Percentiles rank a stretch among this genome's conserved stretches.
These are phyloP conservation scores for Saccharum officinarum DNA, from an alignment of 176 grass and related monocot species.

Conservation along the genomic window DNA sequence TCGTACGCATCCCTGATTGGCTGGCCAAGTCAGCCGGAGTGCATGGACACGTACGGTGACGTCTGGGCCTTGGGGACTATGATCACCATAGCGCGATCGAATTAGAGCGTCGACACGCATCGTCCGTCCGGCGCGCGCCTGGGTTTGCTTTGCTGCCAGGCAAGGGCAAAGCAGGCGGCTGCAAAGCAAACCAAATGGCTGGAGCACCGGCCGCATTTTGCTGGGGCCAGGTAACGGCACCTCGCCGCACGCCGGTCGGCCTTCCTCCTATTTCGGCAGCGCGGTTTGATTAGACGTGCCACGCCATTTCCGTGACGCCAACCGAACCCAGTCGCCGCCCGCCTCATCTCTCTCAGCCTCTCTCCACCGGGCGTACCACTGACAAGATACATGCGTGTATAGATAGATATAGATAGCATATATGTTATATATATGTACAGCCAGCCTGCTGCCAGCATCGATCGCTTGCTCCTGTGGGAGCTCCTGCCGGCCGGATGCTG, in stretches of 20 bases:
- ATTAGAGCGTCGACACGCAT: no score
- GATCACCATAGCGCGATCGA: no score
- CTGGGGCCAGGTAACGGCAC: neutral
- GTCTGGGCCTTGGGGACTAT: no score
- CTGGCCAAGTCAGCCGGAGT: neutral
- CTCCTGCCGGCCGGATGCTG: neutral
- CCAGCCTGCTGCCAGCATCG: neutral
- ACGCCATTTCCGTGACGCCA: constrained; percentile 36
- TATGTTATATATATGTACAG: neutral
- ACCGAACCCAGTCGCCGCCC: neutral
- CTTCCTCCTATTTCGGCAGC: neutral
- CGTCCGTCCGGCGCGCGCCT: no score
- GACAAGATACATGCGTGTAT: neutral
- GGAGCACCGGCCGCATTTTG: neutral
- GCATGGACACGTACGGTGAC: neutral
- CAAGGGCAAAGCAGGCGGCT: no score
- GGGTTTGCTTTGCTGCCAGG: no score
- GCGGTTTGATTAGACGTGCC: neutral
- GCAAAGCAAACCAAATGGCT: neutral
- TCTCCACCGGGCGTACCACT: neutral
- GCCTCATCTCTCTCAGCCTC: neutral
- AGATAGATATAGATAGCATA: neutral
- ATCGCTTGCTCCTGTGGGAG: neutral
- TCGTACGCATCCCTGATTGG: neutral
- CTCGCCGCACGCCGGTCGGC: constrained; percentile 1